phyloP scores from a whole-genome alignment of 768 basidiomycete genomes.

The Pholiota microspora region DNA sequence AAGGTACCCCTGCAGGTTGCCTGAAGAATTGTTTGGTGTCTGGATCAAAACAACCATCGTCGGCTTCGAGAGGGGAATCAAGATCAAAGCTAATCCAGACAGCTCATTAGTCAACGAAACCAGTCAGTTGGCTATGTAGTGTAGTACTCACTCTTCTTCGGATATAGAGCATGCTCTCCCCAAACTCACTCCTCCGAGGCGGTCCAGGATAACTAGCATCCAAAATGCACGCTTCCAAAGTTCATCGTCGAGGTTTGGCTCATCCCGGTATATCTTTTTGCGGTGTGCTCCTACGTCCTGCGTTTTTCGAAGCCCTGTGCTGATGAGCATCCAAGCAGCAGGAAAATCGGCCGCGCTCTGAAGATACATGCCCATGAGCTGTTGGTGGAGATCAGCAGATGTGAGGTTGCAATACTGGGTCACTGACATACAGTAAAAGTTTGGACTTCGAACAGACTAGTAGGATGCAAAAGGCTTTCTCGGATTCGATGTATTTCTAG shows the following conservation, averaged over 20 bases:
- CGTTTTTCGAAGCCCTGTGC: conserved; percentile 57
- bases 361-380: conserved; percentile 58
- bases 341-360: conserved; percentile 47
- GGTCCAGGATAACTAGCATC: conserved; percentile 62
- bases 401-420: background rate
- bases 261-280: conserved; percentile 49
- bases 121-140: background rate
- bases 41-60: conserved; percentile 77
- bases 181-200: conserved; percentile 47
- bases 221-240: conserved; percentile 81
- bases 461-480: conserved; percentile 51
- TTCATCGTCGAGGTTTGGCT: conserved; percentile 56
- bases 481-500: conserved; percentile 51
- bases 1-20: conserved; percentile 63
- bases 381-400: background rate
- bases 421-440: conserved; percentile 28
- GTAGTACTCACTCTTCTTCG: conserved; percentile 61
- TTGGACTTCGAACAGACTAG: conserved; percentile 63
- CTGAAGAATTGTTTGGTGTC: conserved; percentile 54
- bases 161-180: conserved; percentile 56
- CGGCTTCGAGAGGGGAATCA: conserved; percentile 79
- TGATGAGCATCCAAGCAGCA: conserved; percentile 53
- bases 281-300: conserved; percentile 80
- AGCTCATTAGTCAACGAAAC: no score
- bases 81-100: conserved; percentile 90